Evolutionary conservation across 2,329 filamentous ascomycete species (phyloP).

Genomic region (Lachnum nothofagi): DNA sequence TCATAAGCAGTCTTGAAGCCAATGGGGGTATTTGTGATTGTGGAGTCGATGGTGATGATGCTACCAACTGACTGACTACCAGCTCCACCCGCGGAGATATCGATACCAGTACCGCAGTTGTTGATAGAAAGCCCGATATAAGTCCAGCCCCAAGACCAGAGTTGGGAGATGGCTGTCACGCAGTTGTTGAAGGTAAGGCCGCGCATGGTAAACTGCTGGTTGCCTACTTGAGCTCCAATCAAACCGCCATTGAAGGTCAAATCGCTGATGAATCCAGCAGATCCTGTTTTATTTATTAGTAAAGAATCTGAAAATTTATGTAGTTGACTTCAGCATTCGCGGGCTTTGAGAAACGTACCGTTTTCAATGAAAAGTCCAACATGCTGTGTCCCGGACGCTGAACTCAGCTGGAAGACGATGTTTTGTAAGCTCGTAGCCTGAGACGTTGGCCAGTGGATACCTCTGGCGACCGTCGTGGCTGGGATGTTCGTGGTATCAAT

Average conservation of each 20-base stretch:
- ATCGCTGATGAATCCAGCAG: slow-evolving; percentile 56
- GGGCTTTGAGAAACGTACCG: slow-evolving; percentile 16
- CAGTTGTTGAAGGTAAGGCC: slow-evolving; percentile 43
- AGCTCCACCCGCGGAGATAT: slow-evolving; percentile 41
- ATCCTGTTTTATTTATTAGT: slow-evolving; percentile 29
- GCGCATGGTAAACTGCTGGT: slow-evolving; percentile 59
- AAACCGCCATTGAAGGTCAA: slow-evolving; percentile 56
- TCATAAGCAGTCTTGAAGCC: slow-evolving; percentile 46
- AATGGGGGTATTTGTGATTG: slow-evolving; percentile 44
- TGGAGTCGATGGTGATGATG: slow-evolving; percentile 52
- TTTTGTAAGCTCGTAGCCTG: slow-evolving; percentile 59
- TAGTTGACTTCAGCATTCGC: not conserved
- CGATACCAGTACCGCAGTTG: slow-evolving; percentile 48
- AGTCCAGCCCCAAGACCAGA: slow-evolving; percentile 58
- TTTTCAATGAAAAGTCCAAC: slow-evolving; percentile 58
- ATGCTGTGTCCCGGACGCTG: slow-evolving; percentile 42
- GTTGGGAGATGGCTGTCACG: slow-evolving; percentile 48
- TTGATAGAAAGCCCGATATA: slow-evolving; percentile 47
- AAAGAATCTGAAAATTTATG: slow-evolving; percentile 9
- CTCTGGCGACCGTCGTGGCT: slow-evolving; percentile 29
- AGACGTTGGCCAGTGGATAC: slow-evolving; percentile 50
- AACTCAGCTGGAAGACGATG: slow-evolving; percentile 54
- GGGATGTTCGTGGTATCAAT: slow-evolving; percentile 46
- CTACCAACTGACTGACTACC: slow-evolving; percentile 47
- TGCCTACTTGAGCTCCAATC: slow-evolving; percentile 56